phyloP scores from a whole-genome alignment of 345 rosid species.

The Melaleuca quinquenervia region DNA sequence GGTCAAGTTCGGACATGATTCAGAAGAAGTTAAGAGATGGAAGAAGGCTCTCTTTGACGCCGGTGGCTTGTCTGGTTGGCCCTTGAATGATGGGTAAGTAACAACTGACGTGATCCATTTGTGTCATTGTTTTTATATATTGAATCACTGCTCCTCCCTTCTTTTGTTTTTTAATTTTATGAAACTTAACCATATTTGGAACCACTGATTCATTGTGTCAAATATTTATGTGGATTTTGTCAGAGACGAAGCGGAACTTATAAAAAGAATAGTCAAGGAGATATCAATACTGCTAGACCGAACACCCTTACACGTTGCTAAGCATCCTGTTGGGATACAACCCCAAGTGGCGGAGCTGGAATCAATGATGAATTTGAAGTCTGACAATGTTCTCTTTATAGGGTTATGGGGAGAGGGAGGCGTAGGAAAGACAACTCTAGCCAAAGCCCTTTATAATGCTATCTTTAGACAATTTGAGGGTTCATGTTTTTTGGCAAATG shows the following conservation, averaged over 20 bases:
- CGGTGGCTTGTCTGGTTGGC: too few relatives aligned
- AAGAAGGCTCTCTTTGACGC: too few relatives aligned
- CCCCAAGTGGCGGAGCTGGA: accelerated
- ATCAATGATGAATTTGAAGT: background rate
- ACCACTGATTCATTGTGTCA: background rate
- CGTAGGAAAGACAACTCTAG: background rate
- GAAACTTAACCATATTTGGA: background rate
- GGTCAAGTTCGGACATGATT: too few relatives aligned
- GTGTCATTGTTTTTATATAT: too few relatives aligned
- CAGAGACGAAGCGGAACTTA: background rate
- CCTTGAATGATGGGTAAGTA: background rate
- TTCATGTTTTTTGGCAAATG: background rate
- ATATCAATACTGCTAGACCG: background rate
- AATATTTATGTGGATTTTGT: too few relatives aligned
- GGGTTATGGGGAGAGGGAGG: background rate
- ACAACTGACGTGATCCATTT: background rate
- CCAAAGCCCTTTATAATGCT: background rate
- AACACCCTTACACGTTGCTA: background rate
- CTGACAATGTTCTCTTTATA: accelerated
- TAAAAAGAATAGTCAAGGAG: accelerated
- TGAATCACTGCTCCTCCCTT: too few relatives aligned
- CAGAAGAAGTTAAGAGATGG: too few relatives aligned
- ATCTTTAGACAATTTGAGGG: background rate
- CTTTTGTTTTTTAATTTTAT: too few relatives aligned
- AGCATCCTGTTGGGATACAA: background rate